Evolutionary conservation across 2,329 filamentous ascomycete genomes (phyloP), one percentile per base, ranked within the genome.

Genomic region (Lomentospora prolificans): DNA sequence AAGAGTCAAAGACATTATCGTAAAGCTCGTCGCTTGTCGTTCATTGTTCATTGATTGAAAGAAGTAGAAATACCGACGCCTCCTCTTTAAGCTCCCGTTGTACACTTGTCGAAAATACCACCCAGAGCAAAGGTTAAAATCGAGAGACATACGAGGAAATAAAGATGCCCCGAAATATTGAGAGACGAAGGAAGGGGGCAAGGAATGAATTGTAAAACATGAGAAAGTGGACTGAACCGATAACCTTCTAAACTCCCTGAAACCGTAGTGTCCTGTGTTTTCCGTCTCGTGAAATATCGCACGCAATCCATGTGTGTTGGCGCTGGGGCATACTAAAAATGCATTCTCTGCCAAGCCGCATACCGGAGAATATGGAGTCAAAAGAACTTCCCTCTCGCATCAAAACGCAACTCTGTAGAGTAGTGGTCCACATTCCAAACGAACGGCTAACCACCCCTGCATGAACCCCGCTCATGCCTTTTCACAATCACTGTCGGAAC

Each of bases 401-500:
- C 36, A 7, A 41, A 2, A 17, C 36, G 19, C 36, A 41, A 3
- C 36, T 14, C n/a, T 1, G 12, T 14, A 41, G 36, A 41, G 19
- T n/a, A n/a, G n/a, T n/a, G n/a, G n/a, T n/a, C n/a, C n/a, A n/a
- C n/a, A n/a, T n/a, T n/a, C n/a, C n/a, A n/a, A n/a, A n/a, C n/a
- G n/a, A n/a, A n/a, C n/a, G n/a, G n/a, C n/a, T n/a, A n/a, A n/a
- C n/a, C n/a, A n/a, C n/a, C n/a, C n/a, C n/a, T n/a, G n/a, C n/a
- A n/a, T n/a, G n/a, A n/a, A n/a, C n/a, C n/a, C n/a, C n/a, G n/a
- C n/a, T n/a, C n/a, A n/a, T 33, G 12, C 30, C 12, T 33, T 6
- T 33, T 12, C 7, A 6, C 39, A 22, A 17, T 65, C 63, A 82
- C 64, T 84, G 78, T 60, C 83, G 76, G 64, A 81, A 86, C 61